Base-by-base conservation (phyloP, 352 stramenopile genomes). In the Globisporangium cederbergense region DNA sequence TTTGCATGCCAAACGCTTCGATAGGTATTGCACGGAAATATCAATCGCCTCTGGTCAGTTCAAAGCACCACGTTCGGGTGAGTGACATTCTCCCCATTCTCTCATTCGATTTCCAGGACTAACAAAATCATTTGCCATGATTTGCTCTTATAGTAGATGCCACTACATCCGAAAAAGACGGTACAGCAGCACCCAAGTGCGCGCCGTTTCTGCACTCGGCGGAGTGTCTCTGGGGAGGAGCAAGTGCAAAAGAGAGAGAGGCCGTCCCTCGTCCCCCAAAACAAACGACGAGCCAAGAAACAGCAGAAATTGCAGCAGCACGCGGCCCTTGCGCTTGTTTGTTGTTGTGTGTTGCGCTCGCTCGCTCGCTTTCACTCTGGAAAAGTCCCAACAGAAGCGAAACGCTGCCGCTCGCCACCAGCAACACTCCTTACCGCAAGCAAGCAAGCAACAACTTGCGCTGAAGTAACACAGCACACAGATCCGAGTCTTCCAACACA, bases 161-260 rank as follows among this genome's bases (percentile, higher is more conserved):
- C 43, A 20, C 1, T 49, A 49, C 43, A 49, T n/a, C 3, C 43
- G 43, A 49, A 9, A 4, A 20, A 2, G 8, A 28, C 38, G 36
- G 22, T 38, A 46, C 32, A 34, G 34, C 34, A 38, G 46, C 32
- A 28, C 58, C 25, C 58, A 14, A 36, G 10, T 5, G 1, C 18
- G 58, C 32, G 36, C 58, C 14, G 32, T 34, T 64, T 57, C 47
- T 64, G 20, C 32, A 8, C n/a, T 6, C 9, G 6, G 14, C 22
- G 49, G 50, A 45, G 60, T 66, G 60, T 66, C 60, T 66, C 60
- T 66, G 52, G 42, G 32, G 52, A 58, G 52, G 52, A 58, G 51
- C 18, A 45, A 16, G 50, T 11, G n/a, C 25, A 47, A 36, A 20
- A 52, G 43, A 47, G 18, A 14, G 36, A 42, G 36, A 42, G 36